These are phyloP conservation scores for Penicillium sp. DNA, from an alignment of 2,329 filamentous ascomycete species.

Conservation along the genomic window DNA sequence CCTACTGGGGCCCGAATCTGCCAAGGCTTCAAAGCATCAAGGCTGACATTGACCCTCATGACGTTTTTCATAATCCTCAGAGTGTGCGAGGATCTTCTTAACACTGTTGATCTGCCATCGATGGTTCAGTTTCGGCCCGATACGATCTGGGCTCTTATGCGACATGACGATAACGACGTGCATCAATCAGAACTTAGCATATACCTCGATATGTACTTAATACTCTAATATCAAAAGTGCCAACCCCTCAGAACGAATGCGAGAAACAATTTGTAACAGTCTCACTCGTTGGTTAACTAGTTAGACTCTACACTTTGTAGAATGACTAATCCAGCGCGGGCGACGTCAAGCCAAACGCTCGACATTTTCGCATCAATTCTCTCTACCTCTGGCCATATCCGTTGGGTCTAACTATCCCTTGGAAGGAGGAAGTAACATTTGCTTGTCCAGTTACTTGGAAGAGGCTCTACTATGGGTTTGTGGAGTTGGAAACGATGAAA, in stretches of 20 bases:
- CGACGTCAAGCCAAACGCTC: neutral
- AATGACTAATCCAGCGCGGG: neutral
- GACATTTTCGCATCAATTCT: neutral
- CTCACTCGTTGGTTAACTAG: no score
- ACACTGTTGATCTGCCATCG: neutral
- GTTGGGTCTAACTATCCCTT: neutral
- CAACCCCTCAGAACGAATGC: no score
- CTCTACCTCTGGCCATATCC: neutral
- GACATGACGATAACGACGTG: neutral
- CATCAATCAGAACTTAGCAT: neutral
- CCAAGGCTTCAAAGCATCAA: constrained; percentile 49
- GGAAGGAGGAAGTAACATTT: neutral
- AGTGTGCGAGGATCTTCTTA: constrained; percentile 28
- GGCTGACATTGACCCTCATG: constrained; percentile 48
- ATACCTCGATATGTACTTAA: neutral
- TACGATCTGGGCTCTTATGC: neutral
- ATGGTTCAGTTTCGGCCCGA: neutral
- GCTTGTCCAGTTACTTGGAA: neutral
- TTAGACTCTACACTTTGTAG: neutral
- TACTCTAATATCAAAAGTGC: neutral
- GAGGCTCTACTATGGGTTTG: neutral
- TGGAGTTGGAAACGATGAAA: constrained; percentile 13
- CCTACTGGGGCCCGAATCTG: constrained; percentile 55
- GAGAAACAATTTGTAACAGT: no score
- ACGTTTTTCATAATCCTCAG: constrained; percentile 57